Evolutionary conservation across 106 monocot genomes (phyloP), one percentile per base, ranked within the genome.

Genomic region (Dendrobium huoshanense): DNA sequence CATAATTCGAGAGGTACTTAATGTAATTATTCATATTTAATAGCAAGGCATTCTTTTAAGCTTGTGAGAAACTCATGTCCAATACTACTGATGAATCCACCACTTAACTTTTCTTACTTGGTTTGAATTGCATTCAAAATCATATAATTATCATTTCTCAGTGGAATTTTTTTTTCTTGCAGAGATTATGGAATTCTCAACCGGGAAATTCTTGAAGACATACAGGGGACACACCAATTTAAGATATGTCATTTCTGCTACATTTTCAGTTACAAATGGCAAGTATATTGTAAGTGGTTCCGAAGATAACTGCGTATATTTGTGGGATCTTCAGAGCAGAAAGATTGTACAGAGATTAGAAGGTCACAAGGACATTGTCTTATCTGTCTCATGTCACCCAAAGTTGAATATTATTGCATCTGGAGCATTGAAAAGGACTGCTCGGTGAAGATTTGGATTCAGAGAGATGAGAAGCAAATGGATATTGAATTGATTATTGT

Each of bases 161-260:
- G 51, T 13, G 24, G 13, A 64, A 64, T 25, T 1, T 64, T 74
- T 0, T 51, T 51, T 51, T 74, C 74, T 11, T 43, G 41, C 74
- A 74, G 74, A 74, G 74, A 74, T 43, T 74, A 74, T 74, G 74
- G 74, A 74, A 74, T 31, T 42, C 74, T 19, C 74, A 6, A 74
- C 74, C 20, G 74, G 43, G 20, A 74, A 74, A 43, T 74, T 74
- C 31, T 74, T 74, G 74, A 74, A 74, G 74, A 43, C 74, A 42
- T 74, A 74, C 74, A 74, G 13, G 31, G 74, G 74, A 6, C 74
- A 74, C 43, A 43, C 41, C 42, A 74, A 74, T 31, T 43, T 41
- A 19, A 44, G 74, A 74, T 74, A 74, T 2, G 42, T 44, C 43
- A 74, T 74, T 43, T 74, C 74, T 20, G 42, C 74, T 74, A 43